Base-by-base conservation (phyloP, 2,329 filamentous ascomycete species). In the Talaromyces sp. region DNA sequence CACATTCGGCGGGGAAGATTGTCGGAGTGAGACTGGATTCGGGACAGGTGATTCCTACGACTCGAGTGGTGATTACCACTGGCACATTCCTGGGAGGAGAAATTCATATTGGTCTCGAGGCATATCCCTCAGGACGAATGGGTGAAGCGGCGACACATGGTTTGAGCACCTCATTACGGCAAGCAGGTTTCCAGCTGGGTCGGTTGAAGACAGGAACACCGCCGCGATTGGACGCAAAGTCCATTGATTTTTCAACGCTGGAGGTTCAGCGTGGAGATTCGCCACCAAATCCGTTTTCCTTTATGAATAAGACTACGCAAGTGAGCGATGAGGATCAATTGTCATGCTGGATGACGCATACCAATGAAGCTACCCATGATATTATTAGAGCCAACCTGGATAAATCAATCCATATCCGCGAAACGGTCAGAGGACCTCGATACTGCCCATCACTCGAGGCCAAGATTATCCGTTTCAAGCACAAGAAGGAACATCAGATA, bases 401-500 rank as follows among this genome's bases (percentile, higher is more conserved):
- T 72, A 96, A 96, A 73, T 96, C 92, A 0, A 90, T 99, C 39
- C 95, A 99, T 73, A 98, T 99, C 66, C 87, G 95, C 25, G 95
- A 99, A 75, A 93, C 92, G 0, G 91, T 99, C 59, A 95, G 92
- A 71, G 95, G 95, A 0, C 95, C 95, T 0, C 85, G 95, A 64
- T 99, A 99, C 73, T 99, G 95, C 71, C 95, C 95, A 2, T 98
- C 93, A 0, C 80, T 99, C 3, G 95, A 99, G 77, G 92, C 92
- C 16, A 99, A 99, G 76, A 84, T 99, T 57, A 88, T 97, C 50
- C 87, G 91, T 8, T 99, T 99, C 72, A 82, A 86, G 3, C 84
- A 95, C 66, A 95, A 92, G 73, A 80, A 87, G 21, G 83, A 83
- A 5, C 95, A 99, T 70, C 91, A 96, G 67, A 89, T 99, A 61